Percentiles rank a stretch among this genome's conserved stretches.
Evolutionary conservation across 495 filamentous ascomycete genomes (phyloP).

Genomic region (Sordaria brevicollis): DNA sequence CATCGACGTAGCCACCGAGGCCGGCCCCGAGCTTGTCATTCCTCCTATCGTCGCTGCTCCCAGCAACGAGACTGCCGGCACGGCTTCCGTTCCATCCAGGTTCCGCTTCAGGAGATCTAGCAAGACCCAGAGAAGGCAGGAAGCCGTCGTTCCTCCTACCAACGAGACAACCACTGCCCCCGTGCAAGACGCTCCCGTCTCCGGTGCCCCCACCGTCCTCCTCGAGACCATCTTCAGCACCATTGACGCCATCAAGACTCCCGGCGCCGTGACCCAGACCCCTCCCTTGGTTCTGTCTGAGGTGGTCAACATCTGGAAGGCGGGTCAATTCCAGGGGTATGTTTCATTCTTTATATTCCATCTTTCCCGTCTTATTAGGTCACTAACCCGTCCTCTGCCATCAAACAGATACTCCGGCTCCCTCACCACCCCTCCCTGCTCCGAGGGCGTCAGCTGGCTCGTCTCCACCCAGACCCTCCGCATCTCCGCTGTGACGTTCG

Average conservation of each 20-base stretch:
- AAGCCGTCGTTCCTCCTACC: background rate
- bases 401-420: constrained; percentile 42
- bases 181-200: constrained; percentile 4
- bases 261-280: constrained; percentile 46
- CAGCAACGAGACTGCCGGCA: background rate
- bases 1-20: constrained; percentile 43
- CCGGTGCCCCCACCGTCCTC: constrained; percentile 29
- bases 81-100: background rate
- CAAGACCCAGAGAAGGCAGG: background rate
- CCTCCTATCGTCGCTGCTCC: background rate
- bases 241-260: constrained; percentile 39
- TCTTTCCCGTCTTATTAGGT: background rate
- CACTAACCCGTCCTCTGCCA: background rate
- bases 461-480: constrained; percentile 41
- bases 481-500: constrained; percentile 44
- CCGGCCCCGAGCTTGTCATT: constrained; percentile 10
- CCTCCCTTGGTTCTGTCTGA: constrained; percentile 45
- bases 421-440: constrained; percentile 61
- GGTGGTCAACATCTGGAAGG: constrained; percentile 39
- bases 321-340: constrained; percentile 33
- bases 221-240: constrained; percentile 44
- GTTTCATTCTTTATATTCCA: background rate
- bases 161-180: background rate
- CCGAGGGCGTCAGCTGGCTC: constrained; percentile 49
- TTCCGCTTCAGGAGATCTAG: background rate